Percentiles rank a stretch among this genome's conserved stretches.
These are phyloP conservation scores for Cercospora nicotianae DNA, from an alignment of 2,329 filamentous ascomycete genomes.

Conservation along the genomic window DNA sequence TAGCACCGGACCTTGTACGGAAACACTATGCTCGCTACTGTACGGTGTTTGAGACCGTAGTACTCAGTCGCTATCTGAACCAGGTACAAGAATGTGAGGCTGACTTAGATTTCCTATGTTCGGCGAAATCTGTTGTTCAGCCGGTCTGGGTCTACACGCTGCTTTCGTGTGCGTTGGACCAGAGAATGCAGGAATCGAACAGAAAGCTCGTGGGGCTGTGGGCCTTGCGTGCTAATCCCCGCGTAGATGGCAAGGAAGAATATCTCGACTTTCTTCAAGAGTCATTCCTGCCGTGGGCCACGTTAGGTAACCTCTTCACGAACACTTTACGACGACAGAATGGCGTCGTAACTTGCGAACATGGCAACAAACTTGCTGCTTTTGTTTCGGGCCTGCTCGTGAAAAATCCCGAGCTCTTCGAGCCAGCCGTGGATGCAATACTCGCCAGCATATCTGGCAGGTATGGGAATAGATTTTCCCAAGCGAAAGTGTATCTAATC, in stretches of 20 bases:
- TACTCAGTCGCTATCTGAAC: constrained; percentile 52
- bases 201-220: constrained; percentile 50
- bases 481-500: constrained; percentile 46
- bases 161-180: constrained; percentile 44
- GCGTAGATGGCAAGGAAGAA: constrained; percentile 25
- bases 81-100: constrained; percentile 49
- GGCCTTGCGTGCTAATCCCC: constrained; percentile 41
- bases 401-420: constrained; percentile 18
- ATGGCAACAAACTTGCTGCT: constrained; percentile 43
- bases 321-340: constrained; percentile 40
- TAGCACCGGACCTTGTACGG: constrained; percentile 17
- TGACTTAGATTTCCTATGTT: constrained; percentile 45
- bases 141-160: constrained; percentile 46
- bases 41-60: constrained; percentile 50
- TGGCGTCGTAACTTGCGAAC: constrained; percentile 38
- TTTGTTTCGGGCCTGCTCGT: constrained; percentile 41
- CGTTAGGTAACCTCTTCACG: constrained; percentile 48
- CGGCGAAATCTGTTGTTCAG: constrained; percentile 39
- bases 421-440: constrained; percentile 35
- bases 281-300: constrained; percentile 51
- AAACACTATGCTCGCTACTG: constrained; percentile 47
- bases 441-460: constrained; percentile 34
- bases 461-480: constrained; percentile 42
- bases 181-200: constrained; percentile 48
- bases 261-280: constrained; percentile 42